Base-by-base conservation (phyloP, 2,329 filamentous ascomycete genomes). In the Sclerotinia nivalis region DNA sequence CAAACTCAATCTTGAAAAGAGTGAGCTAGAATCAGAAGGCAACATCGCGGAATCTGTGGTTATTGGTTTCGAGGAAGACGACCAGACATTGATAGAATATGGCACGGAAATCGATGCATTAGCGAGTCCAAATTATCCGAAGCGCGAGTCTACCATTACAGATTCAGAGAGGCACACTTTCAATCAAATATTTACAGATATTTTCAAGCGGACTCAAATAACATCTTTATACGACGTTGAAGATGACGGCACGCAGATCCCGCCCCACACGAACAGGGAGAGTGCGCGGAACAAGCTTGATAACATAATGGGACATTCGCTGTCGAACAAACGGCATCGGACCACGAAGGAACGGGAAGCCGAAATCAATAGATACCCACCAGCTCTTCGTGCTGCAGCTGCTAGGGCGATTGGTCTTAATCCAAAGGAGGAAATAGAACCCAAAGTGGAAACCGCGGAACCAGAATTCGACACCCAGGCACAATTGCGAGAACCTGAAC, bases 141-240 rank as follows among this genome's bases (percentile, higher is more conserved):
- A 75, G 1, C 68, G 76, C 67, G 74, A 78, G 59, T 83, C 83
- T 4, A 90, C 87, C 7, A 87, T 90, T 62, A 90, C 88, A 0
- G 84, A 84, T 0, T 76, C 80, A 0, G 88, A 90, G 76, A 80
- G 80, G 10, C 75, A 79, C 10, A 77, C 82, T 12, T 86, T 86
- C 71, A 82, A 85, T 40, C 81, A 83, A 65, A 86, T 89, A 66
- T 90, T 90, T 73, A 81, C 83, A 66, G 83, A 88, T 66, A 89
- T 90, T 58, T 84, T 85, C 60, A 79, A 77, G 13, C 76, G 79
- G 47, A 77, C 76, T 45, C 73, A 79, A n/a, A 71, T 74, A 55
- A 72, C 77, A 45, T 47, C 20, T 13, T n/a, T 28, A n/a, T 20
- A 18, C 45, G 72, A 68, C 31, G 0, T 37, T n/a, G 37, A 52